These are phyloP conservation scores for Adansonia gregorii DNA, from an alignment of 441 rosid species.

Conservation along the genomic window DNA sequence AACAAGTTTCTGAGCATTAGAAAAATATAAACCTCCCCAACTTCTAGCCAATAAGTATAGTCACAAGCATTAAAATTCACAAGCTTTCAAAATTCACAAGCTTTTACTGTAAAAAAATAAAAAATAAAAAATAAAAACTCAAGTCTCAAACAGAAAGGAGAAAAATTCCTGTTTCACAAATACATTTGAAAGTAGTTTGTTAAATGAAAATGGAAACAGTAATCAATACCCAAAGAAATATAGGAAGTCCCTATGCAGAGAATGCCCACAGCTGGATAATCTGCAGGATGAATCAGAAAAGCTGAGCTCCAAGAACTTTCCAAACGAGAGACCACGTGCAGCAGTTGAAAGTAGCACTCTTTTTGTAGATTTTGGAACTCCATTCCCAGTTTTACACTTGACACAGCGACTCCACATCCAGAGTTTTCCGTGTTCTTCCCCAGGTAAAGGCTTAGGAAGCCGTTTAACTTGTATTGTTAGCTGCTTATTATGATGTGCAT, in stretches of 20 bases:
- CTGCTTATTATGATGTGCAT: slow-evolving; percentile 85
- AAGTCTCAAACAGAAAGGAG: slow-evolving; percentile 16
- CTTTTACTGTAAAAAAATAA: not conserved
- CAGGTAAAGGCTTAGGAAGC: slow-evolving; percentile 57
- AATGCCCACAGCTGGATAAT: slow-evolving; percentile 81
- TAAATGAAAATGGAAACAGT: slow-evolving; percentile 15
- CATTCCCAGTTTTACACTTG: slow-evolving; percentile 65
- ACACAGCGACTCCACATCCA: slow-evolving; percentile 99
- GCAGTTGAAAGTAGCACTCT: slow-evolving; percentile 78
- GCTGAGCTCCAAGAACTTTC: slow-evolving; percentile 95
- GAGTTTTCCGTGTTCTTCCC: slow-evolving; percentile 77
- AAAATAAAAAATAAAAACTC: not conserved
- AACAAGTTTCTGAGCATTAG: slow-evolving; percentile 9
- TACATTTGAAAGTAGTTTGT: slow-evolving; percentile 1
- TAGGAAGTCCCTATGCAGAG: slow-evolving; percentile 69
- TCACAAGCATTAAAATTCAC: not conserved
- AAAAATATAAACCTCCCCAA: not conserved
- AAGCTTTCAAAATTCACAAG: not conserved
- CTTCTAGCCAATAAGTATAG: slow-evolving; percentile 2
- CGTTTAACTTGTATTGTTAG: slow-evolving; percentile 74
- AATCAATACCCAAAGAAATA: slow-evolving; percentile 89
- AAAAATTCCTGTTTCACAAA: not conserved
- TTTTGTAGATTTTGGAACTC: slow-evolving; percentile 62
- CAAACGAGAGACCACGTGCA: slow-evolving; percentile 82
- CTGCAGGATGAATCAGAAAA: slow-evolving; percentile 57